These are phyloP conservation scores for Aspergillus candidus DNA, from an alignment of 2,329 filamentous ascomycete species.

Conservation along the genomic window DNA sequence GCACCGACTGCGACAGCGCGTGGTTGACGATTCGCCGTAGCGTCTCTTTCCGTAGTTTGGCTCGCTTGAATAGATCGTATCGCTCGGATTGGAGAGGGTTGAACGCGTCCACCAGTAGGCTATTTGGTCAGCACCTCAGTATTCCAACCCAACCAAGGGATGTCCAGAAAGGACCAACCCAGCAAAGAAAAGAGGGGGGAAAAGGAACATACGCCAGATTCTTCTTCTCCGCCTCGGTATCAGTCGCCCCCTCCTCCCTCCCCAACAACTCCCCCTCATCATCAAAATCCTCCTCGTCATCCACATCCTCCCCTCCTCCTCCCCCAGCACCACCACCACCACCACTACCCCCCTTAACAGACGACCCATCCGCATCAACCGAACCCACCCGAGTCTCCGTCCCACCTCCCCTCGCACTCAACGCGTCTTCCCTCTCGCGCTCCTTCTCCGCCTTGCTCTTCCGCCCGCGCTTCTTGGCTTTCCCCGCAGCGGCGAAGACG, in stretches of 20 bases:
- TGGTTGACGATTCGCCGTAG: constrained; percentile 58
- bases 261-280: constrained; percentile 43
- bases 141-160: background rate
- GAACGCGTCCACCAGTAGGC: constrained; percentile 43
- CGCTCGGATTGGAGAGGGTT: constrained; percentile 43
- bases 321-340: constrained; percentile 34
- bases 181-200: background rate
- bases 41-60: constrained; percentile 46
- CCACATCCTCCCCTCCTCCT: constrained; percentile 44
- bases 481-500: constrained; percentile 23
- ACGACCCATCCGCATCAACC: constrained; percentile 27
- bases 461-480: constrained; percentile 31
- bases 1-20: constrained; percentile 61
- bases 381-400: constrained; percentile 23
- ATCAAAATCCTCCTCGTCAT: constrained; percentile 46
- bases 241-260: constrained; percentile 40
- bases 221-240: constrained; percentile 49
- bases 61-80: constrained; percentile 46
- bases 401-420: constrained; percentile 22
- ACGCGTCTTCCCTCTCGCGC: constrained; percentile 29
- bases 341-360: constrained; percentile 25
- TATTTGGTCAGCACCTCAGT: constrained; percentile 12
- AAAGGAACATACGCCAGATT: constrained; percentile 40
- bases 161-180: constrained; percentile 1
- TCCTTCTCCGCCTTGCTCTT: constrained; percentile 36